These are phyloP conservation scores for Mucor irregularis DNA, from an alignment of 371 early-diverging fungal species.

Conservation along the genomic window DNA sequence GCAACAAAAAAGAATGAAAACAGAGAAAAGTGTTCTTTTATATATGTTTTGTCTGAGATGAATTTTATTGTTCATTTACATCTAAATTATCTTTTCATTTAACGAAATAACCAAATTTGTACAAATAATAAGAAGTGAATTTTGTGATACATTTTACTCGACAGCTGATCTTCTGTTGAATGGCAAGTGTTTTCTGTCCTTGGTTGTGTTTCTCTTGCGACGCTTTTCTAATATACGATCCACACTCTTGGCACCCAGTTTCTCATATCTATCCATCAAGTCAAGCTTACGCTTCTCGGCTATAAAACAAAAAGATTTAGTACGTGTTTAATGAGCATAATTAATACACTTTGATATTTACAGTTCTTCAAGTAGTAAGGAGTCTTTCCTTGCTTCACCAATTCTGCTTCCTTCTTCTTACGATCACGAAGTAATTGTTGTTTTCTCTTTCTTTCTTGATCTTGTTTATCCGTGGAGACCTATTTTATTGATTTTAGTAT, in stretches of 20 bases:
- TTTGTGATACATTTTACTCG: constrained; percentile 2
- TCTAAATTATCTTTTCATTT: constrained; percentile 4
- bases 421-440: constrained; percentile 72
- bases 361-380: constrained; percentile 89
- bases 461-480: constrained; percentile 38
- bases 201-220: constrained; percentile 85
- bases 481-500: constrained; percentile 40
- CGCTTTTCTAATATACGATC: constrained; percentile 84
- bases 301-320: constrained; percentile 22
- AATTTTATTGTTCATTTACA: background rate
- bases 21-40: background rate
- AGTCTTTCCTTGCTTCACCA: constrained; percentile 82
- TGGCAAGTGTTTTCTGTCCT: constrained; percentile 62
- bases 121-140: constrained; percentile 2
- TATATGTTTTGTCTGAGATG: constrained; percentile 11
- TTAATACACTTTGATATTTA: constrained; percentile 33
- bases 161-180: constrained; percentile 44
- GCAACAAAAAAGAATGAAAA: background rate
- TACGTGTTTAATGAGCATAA: background rate
- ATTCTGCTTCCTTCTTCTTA: constrained; percentile 77
- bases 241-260: constrained; percentile 66
- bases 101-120: background rate
- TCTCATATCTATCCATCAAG: constrained; percentile 76
- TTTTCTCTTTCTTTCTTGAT: constrained; percentile 58
- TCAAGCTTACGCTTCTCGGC: constrained; percentile 81